These are phyloP conservation scores for Geotrichum carabidarum DNA, from an alignment of 1,139 yeast species.

Conservation along the genomic window DNA sequence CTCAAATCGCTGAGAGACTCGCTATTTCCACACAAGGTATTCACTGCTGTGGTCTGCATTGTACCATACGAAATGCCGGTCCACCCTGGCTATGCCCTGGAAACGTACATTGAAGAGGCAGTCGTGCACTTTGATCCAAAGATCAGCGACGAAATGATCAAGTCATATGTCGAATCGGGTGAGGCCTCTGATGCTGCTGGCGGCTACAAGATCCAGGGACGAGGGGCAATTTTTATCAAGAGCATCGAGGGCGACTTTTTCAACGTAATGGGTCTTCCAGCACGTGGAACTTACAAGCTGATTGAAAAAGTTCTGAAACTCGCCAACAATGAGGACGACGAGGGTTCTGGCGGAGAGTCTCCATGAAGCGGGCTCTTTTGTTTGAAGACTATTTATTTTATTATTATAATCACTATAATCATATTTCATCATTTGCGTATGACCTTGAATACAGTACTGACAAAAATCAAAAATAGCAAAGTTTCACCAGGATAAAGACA, in stretches of 20 bases:
- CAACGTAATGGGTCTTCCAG: constrained; percentile 89
- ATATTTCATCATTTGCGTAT: no score
- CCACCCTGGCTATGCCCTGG: constrained; percentile 41
- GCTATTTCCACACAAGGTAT: constrained; percentile 47
- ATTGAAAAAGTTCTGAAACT: constrained; percentile 36
- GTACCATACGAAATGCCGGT: constrained; percentile 41
- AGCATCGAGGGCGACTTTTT: constrained; percentile 71
- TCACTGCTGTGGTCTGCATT: constrained; percentile 61
- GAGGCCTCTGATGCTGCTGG: constrained; percentile 88
- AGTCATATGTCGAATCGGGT: constrained; percentile 57
- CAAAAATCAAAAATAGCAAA: no score
- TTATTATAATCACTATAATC: not conserved
- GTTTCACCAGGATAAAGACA: no score
- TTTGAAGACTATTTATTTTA: not conserved
- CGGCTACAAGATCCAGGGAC: constrained; percentile 84
- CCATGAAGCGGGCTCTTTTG: not conserved
- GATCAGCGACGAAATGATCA: constrained; percentile 50
- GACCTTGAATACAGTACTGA: no score
- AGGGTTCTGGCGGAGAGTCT: constrained; percentile 20
- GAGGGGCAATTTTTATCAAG: constrained; percentile 56
- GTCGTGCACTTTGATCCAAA: constrained; percentile 45
- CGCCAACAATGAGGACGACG: constrained; percentile 25
- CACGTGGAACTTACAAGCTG: constrained; percentile 49
- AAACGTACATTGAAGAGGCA: constrained; percentile 44
- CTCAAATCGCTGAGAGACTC: constrained; percentile 46